Evolutionary conservation across 495 filamentous ascomycete genomes (phyloP), one percentile per base, ranked within the genome.

Genomic region (Aspergillus coremiiformis): DNA sequence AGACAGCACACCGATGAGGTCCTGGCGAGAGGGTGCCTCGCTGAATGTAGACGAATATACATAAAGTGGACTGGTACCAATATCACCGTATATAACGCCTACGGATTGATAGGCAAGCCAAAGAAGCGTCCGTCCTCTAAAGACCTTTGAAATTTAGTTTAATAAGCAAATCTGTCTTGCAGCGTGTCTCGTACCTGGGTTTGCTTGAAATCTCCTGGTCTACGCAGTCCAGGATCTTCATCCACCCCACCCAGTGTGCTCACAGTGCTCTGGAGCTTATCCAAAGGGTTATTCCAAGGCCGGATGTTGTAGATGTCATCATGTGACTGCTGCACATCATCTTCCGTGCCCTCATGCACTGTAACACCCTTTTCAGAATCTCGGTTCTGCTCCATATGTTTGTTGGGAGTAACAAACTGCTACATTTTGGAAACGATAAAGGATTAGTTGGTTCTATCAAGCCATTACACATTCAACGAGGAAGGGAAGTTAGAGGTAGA

Each of bases 71-170:
- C 78, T 84, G 11, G 85, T 88, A 32, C 85, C 85, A 54, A 88
- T 89, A 53, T 89, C 85, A 7, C 85, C 85, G 60, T 88, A 89
- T 35, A 89, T 88, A 44, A 84, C 82, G 33, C 85, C 85, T 37
- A 81, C 77, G 0, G 79, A 83, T 62, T 87, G 84, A 59, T 87
- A 88, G 5, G 84, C 76, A 27, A 87, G 73, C 67, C 71, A 62
- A 8, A 62, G n/a, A 2, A 62, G 59, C 52, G 58, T 57, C 9
- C 50, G 56, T 5, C 59, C 59, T 45, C 44, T 62, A 50, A 62
- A 62, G 10, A 55, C 46, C 58, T 61, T 27, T 10, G 7, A 29
- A 5, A 11, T 41, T 57, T 10, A 57, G 48, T 44, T 32, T 30
- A 23, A 14, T 30, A 43, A 10, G n/a, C 39, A 9, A 15, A n/a